phyloP scores from a whole-genome alignment of 2,329 filamentous ascomycete genomes.

The Stachybotrys chlorohalonatus region DNA sequence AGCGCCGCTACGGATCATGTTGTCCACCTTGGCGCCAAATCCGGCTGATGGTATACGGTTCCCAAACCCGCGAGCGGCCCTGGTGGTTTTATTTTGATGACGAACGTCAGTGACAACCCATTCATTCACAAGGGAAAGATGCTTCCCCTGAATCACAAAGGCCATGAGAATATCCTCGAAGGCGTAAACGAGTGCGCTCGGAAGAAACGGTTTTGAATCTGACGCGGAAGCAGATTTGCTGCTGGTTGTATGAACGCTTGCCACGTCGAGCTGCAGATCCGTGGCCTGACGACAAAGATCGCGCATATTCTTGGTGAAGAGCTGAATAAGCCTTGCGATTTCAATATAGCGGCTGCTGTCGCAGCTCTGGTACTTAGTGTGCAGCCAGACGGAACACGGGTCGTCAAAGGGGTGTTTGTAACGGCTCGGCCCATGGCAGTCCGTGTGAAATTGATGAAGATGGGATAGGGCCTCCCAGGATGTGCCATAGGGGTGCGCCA shows the following conservation, averaged over 20 bases:
- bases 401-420: background rate
- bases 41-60: background rate
- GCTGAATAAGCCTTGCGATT: background rate
- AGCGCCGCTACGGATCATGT: background rate
- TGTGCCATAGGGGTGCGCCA: background rate
- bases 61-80: background rate
- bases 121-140: background rate
- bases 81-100: background rate
- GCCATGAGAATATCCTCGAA: background rate
- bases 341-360: background rate
- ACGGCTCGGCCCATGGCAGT: background rate
- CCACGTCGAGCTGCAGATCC: background rate
- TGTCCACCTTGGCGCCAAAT: background rate
- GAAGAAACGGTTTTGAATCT: background rate
- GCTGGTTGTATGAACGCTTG: background rate
- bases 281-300: background rate
- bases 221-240: background rate
- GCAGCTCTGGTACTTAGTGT: background rate
- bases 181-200: background rate
- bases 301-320: background rate
- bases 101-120: background rate
- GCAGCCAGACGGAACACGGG: background rate
- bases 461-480: background rate
- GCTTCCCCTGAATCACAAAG: background rate
- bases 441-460: background rate